These are phyloP conservation scores for Populus hybrid DNA, from an alignment of 441 rosid genomes.

Conservation along the genomic window DNA sequence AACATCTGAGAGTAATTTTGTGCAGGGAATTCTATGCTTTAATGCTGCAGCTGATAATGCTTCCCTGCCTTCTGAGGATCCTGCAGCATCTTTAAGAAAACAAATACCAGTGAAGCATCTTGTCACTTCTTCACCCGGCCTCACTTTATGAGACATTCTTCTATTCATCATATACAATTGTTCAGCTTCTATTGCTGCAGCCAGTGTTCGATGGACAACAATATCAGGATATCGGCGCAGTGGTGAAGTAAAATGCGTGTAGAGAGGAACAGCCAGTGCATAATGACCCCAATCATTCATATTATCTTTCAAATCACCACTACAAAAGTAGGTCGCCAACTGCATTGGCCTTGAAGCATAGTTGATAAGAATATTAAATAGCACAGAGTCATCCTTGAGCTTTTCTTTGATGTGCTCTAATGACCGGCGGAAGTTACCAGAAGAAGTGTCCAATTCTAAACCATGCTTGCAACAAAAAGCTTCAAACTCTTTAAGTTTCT, in stretches of 20 bases:
- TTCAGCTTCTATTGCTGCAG: conserved; percentile 88
- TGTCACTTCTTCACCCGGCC: conserved; percentile 19
- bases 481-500: conserved; percentile 88
- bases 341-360: conserved; percentile 87
- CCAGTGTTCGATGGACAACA: conserved; percentile 77
- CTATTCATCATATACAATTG: conserved; percentile 38
- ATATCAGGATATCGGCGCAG: conserved; percentile 89
- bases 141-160: conserved; percentile 20
- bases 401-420: conserved; percentile 53
- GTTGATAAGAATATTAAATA: conserved; percentile 57
- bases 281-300: conserved; percentile 80
- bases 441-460: conserved; percentile 65
- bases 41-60: conserved; percentile 60
- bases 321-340: conserved; percentile 80
- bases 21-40: conserved; percentile 56
- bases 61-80: conserved; percentile 55
- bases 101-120: conserved; percentile 60
- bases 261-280: conserved; percentile 78
- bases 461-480: conserved; percentile 75
- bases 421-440: conserved; percentile 62
- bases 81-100: conserved; percentile 60
- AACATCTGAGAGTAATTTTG: conserved; percentile 49
- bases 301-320: conserved; percentile 54
- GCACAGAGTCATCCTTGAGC: conserved; percentile 70
- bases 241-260: conserved; percentile 96